Base-by-base conservation (phyloP, 768 basidiomycete species). In the Lactifluus echinatus region DNA sequence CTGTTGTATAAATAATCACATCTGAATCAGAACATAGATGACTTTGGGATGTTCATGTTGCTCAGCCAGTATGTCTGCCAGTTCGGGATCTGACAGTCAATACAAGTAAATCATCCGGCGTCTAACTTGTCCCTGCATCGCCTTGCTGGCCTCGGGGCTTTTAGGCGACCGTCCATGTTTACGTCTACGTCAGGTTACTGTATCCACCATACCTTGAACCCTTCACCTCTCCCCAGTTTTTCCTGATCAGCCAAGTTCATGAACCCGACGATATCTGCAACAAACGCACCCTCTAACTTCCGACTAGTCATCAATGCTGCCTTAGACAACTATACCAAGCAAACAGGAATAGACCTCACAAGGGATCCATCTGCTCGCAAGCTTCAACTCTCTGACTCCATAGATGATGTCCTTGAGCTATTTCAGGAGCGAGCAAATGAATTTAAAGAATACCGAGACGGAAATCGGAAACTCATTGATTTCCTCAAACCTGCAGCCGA, bases 391-490 rank as follows among this genome's bases (percentile, higher is more conserved):
- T 50, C 21, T 17, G 2, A 37, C 15, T 59, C 58, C n/a, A 33
- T 28, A 7, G 47, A 59, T 11, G 42, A 29, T 1, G 6, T 59
- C 28, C 15, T 55, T 12, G 10, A 2, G n/a, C 2, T 54, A 11
- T 29, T 59, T 26, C 36, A 11, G 23, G 28, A 59, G 10, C 36
- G 49, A 31, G 53, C 24, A 14, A 59, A 14, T 17, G 42, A 46
- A 8, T 55, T 55, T 14, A 44, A 50, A 36, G 48, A 59, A 39
- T 58, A 48, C 34, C 51, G 57, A 40, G 46, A 58, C 0, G 31
- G 46, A 43, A 42, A 58, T 48, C 23, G 46, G 7, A 53, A 29
- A 19, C 29, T 58, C 29, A 58, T 58, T n/a, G 43, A 36, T 19
- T 36, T 31, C 23, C 19, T 58, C 5, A 58, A 24, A 8, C 57